Conservation (phyloP, 164 flowering plant genomes). For the Aristolochia californica region DNA sequence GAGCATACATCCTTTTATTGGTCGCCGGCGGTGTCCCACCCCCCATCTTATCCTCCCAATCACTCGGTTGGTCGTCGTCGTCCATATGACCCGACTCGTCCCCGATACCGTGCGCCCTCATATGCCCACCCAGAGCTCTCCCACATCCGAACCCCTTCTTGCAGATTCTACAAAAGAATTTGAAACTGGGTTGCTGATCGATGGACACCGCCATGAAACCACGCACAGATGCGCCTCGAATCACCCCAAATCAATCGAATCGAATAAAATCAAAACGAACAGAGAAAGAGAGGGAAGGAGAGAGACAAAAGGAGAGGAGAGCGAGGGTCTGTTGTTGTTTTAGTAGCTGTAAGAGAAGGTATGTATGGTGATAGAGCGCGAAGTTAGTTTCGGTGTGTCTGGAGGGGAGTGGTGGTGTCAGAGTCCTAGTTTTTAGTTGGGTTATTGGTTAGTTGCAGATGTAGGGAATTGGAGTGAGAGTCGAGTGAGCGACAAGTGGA, state of each 20-base stretch:
- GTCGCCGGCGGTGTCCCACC: conserved; percentile 15
- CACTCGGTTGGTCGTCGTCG: conserved; percentile 37
- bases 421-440: conserved; percentile 38
- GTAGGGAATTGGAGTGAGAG: conserved; percentile 17
- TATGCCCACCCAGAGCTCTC: conserved; percentile 93
- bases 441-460: conserved; percentile 23
- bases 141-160: conserved; percentile 92
- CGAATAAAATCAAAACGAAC: neutral
- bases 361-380: conserved; percentile 22
- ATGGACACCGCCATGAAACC: conserved; percentile 17
- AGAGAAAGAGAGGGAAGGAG: neutral
- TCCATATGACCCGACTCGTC: conserved; percentile 46
- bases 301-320: neutral
- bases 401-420: conserved; percentile 4
- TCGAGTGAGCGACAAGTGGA: conserved; percentile 47
- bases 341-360: conserved; percentile 14
- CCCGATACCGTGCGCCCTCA: conserved; percentile 95
- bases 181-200: conserved; percentile 45
- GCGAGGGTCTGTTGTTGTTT: conserved; percentile 10
- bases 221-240: no score
- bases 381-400: neutral
- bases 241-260: neutral
- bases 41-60: conserved; percentile 50
- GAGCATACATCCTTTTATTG: conserved; percentile 57
- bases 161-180: conserved; percentile 77